These are phyloP conservation scores for Quercus gilva DNA, from an alignment of 306 rosid genomes.

Conservation along the genomic window DNA sequence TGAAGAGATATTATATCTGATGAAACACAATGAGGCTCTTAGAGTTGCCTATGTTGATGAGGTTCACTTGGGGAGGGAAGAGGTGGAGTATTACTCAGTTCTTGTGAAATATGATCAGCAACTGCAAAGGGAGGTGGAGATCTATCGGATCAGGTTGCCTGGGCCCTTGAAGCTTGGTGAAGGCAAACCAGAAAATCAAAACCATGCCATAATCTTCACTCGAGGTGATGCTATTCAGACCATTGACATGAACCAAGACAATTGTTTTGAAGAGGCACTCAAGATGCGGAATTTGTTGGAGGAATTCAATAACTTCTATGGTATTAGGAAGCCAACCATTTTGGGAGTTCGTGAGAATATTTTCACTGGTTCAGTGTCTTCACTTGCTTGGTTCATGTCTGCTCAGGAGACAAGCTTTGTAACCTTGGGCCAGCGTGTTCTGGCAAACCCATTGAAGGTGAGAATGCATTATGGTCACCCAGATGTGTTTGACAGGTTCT, in stretches of 20 bases:
- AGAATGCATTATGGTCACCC: constrained; percentile 99
- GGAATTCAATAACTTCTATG: constrained; percentile 61
- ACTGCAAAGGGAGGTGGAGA: constrained; percentile 69
- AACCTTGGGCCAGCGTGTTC: constrained; percentile 90
- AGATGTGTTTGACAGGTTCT: constrained; percentile 89
- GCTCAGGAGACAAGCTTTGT: constrained; percentile 92
- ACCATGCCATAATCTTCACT: constrained; percentile 92
- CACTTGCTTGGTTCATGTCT: constrained; percentile 98
- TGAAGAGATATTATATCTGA: constrained; percentile 72
- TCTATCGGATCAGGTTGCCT: constrained; percentile 79
- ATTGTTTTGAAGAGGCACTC: constrained; percentile 94
- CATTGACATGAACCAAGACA: constrained; percentile 98
- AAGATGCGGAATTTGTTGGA: constrained; percentile 91
- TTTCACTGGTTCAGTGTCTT: constrained; percentile 95
- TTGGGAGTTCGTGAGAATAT: constrained; percentile 94
- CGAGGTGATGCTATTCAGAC: constrained; percentile 94
- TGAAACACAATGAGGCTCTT: constrained; percentile 91
- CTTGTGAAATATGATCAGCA: constrained; percentile 91
- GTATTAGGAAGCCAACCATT: constrained; percentile 80
- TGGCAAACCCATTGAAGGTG: constrained; percentile 91
- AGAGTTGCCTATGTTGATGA: constrained; percentile 91
- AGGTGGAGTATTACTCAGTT: constrained; percentile 79
- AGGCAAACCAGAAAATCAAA: constrained; percentile 97
- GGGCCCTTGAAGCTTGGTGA: constrained; percentile 94
- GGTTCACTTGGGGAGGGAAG: constrained; percentile 63